Conservation (phyloP, 768 basidiomycete species). For the Agaricus subrufescens region DNA sequence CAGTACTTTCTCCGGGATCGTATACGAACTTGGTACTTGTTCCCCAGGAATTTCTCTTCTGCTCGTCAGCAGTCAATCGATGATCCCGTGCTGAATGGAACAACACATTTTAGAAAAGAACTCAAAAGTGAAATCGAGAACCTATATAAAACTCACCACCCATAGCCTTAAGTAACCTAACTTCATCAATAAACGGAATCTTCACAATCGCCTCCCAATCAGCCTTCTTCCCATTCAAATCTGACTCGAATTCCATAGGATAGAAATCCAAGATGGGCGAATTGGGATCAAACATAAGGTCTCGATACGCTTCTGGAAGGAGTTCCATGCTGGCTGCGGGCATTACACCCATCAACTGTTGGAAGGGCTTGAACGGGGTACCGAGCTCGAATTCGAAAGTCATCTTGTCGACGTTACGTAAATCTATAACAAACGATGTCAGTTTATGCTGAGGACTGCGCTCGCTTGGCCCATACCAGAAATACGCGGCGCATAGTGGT, state of each 20-base stretch:
- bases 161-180: slow-evolving; percentile 80
- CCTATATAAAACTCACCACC: slow-evolving; percentile 40
- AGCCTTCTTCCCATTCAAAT: slow-evolving; percentile 96
- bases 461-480: slow-evolving; percentile 55
- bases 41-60: slow-evolving; percentile 68
- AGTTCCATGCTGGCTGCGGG: slow-evolving; percentile 88
- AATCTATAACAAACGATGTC: slow-evolving; percentile 25
- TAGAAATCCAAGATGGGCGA: slow-evolving; percentile 96
- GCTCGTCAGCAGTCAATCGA: slow-evolving; percentile 73
- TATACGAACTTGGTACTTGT: slow-evolving; percentile 78
- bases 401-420: slow-evolving; percentile 75
- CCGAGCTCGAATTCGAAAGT: slow-evolving; percentile 85
- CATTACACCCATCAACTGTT: slow-evolving; percentile 97
- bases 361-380: slow-evolving; percentile 85
- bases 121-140: not conserved
- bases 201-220: slow-evolving; percentile 99
- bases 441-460: not conserved
- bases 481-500: slow-evolving; percentile 96
- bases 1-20: slow-evolving; percentile 53
- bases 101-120: not conserved
- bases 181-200: slow-evolving; percentile 94
- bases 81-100: slow-evolving; percentile 62
- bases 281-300: slow-evolving; percentile 79
- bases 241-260: slow-evolving; percentile 84
- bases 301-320: slow-evolving; percentile 86